These are phyloP conservation scores for Verticillium longisporum DNA, from an alignment of 2,329 filamentous ascomycete genomes.

Conservation along the genomic window DNA sequence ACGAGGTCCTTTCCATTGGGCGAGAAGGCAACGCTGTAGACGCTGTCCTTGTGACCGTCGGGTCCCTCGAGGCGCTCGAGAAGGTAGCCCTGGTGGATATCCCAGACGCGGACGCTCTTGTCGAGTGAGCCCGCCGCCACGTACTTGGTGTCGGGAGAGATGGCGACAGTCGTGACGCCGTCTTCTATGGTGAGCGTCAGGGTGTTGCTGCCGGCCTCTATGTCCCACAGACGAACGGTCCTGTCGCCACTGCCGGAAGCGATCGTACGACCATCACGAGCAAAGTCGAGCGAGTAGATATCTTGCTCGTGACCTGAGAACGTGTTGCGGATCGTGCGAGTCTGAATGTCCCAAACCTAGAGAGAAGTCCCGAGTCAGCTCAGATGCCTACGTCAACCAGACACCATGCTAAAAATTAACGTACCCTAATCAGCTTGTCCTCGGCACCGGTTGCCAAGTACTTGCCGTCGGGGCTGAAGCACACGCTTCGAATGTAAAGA, in stretches of 20 bases:
- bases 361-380: conserved; percentile 5
- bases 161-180: conserved; percentile 94
- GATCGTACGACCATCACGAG: conserved; percentile 86
- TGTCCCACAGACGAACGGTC: conserved; percentile 94
- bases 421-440: conserved; percentile 91
- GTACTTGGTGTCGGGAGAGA: conserved; percentile 89
- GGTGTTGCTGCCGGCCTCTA: conserved; percentile 74
- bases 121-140: conserved; percentile 93
- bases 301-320: conserved; percentile 98
- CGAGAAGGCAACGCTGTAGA: conserved; percentile 94
- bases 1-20: conserved; percentile 90
- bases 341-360: conserved; percentile 90
- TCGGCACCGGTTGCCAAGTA: conserved; percentile 94
- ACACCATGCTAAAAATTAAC: conserved; percentile 28
- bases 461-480: conserved; percentile 94
- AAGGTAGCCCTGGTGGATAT: conserved; percentile 76
- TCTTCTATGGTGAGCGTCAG: conserved; percentile 90
- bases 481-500: conserved; percentile 94
- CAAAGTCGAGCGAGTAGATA: conserved; percentile 95
- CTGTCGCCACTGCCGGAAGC: conserved; percentile 92
- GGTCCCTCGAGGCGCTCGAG: conserved; percentile 88
- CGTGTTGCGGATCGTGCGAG: conserved; percentile 77
- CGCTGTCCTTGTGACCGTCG: conserved; percentile 92
- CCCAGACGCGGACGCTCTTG: conserved; percentile 97
- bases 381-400: not conserved